Percentiles rank a stretch among this genome's conserved stretches.
Conservation (phyloP, 2,329 filamentous ascomycete genomes). For the Xylariaceae sp. region DNA sequence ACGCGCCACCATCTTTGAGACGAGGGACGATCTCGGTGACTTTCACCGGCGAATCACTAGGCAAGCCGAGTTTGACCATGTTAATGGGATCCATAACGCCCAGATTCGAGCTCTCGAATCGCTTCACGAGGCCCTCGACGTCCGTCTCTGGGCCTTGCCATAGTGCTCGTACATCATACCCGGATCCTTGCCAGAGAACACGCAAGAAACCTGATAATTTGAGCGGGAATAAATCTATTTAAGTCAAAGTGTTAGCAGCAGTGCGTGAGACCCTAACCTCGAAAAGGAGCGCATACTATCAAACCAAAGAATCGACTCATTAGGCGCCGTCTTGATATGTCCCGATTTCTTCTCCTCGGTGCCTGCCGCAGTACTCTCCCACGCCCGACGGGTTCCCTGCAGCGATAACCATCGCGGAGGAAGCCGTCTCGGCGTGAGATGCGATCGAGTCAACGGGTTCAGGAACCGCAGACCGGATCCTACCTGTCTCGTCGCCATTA, state of each 20-base stretch:
- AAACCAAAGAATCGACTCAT: slow-evolving; percentile 84
- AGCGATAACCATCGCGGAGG: slow-evolving; percentile 17
- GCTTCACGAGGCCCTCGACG: slow-evolving; percentile 45
- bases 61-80: slow-evolving; percentile 58
- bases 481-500: slow-evolving; percentile 23
- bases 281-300: slow-evolving; percentile 58
- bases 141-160: slow-evolving; percentile 45
- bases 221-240: slow-evolving; percentile 73
- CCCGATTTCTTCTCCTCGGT: slow-evolving; percentile 64
- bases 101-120: slow-evolving; percentile 47
- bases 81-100: slow-evolving; percentile 48
- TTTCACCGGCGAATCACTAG: slow-evolving; percentile 56
- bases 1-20: slow-evolving; percentile 87
- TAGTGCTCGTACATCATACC: slow-evolving; percentile 43
- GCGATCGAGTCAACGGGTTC: slow-evolving; percentile 20
- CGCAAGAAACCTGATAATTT: slow-evolving; percentile 52
- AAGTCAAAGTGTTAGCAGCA: slow-evolving; percentile 1
- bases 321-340: slow-evolving; percentile 69
- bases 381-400: slow-evolving; percentile 26
- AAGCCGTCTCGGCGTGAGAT: slow-evolving; percentile 18
- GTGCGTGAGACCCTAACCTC: not conserved
- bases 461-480: slow-evolving; percentile 34
- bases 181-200: slow-evolving; percentile 42
- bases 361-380: slow-evolving; percentile 36
- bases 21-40: slow-evolving; percentile 79